These are phyloP conservation scores for Cadophora luteo-olivacea DNA, from an alignment of 2,329 filamentous ascomycete genomes.

Conservation along the genomic window DNA sequence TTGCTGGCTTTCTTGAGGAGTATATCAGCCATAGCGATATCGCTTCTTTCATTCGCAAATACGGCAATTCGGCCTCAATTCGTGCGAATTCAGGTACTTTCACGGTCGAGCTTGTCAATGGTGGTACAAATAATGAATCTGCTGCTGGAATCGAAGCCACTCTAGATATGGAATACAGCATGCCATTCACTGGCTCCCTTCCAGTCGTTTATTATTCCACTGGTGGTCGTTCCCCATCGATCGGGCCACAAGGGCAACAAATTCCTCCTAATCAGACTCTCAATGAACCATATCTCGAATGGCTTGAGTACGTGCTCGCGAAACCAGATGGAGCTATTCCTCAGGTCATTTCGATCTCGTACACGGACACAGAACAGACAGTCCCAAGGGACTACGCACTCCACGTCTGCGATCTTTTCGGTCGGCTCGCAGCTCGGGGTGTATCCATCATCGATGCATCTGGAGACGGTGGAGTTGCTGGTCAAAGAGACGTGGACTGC, in stretches of 20 bases:
- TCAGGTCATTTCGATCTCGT: constrained; percentile 68
- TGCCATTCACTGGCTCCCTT: constrained; percentile 58
- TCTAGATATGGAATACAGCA: constrained; percentile 61
- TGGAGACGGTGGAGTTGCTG: constrained; percentile 55
- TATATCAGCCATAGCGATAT: constrained; percentile 47
- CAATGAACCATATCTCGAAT: constrained; percentile 71
- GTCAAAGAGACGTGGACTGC: constrained; percentile 54
- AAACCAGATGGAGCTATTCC: constrained; percentile 57
- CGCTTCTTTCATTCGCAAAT: constrained; percentile 51
- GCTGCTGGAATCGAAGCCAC: constrained; percentile 55
- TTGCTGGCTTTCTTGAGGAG: constrained; percentile 52
- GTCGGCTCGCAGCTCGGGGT: constrained; percentile 67
- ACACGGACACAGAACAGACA: constrained; percentile 70
- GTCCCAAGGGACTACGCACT: constrained; percentile 65
- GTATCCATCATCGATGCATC: constrained; percentile 66
- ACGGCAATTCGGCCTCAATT: constrained; percentile 49
- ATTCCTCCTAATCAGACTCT: constrained; percentile 49
- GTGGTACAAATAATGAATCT: constrained; percentile 55
- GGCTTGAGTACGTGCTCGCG: constrained; percentile 61
- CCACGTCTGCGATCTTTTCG: constrained; percentile 66
- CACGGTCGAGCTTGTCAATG: constrained; percentile 43
- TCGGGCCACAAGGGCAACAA: constrained; percentile 44
- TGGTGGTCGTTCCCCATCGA: constrained; percentile 57
- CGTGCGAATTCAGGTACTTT: constrained; percentile 48
- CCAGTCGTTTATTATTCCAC: constrained; percentile 61